Conservation (phyloP, 495 filamentous ascomycete species). For the Bryoglossum gracile region DNA sequence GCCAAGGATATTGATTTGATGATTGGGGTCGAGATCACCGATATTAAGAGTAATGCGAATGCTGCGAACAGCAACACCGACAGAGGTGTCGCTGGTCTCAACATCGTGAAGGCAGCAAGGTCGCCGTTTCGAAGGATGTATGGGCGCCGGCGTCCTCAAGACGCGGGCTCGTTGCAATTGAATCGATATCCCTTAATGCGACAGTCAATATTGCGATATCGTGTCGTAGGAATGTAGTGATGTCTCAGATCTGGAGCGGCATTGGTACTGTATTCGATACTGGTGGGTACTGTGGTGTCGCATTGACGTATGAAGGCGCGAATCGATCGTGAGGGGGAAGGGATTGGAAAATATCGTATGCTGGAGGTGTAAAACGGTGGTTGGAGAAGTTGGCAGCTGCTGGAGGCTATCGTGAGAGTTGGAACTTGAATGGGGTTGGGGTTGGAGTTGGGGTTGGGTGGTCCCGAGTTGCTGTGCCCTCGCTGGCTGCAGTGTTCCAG, state of each 20-base stretch:
- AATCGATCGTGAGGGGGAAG: not conserved
- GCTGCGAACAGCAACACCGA: slow-evolving; percentile 77
- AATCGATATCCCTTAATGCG: slow-evolving; percentile 7
- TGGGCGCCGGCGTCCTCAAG: slow-evolving; percentile 24
- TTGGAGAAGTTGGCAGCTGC: not conserved
- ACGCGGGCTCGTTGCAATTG: slow-evolving; percentile 17
- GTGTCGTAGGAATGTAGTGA: slow-evolving; percentile 9
- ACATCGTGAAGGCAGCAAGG: slow-evolving; percentile 34
- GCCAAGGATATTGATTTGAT: slow-evolving; percentile 79
- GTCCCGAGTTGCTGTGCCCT: too few relatives aligned
- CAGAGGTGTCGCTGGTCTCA: slow-evolving; percentile 91
- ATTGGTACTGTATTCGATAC: slow-evolving; percentile 9
- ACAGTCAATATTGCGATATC: slow-evolving; percentile 1
- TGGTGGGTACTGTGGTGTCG: slow-evolving; percentile 7
- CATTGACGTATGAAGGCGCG: slow-evolving; percentile 5
- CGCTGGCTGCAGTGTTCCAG: too few relatives aligned
- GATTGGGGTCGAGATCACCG: slow-evolving; percentile 90
- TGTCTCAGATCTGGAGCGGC: slow-evolving; percentile 3
- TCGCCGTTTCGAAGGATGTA: slow-evolving; percentile 12
- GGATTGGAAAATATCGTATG: not conserved
- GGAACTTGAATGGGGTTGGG: not conserved
- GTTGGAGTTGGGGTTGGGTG: not conserved
- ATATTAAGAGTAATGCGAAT: slow-evolving; percentile 77
- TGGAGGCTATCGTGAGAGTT: too few relatives aligned
- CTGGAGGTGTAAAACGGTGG: not conserved